Evolutionary conservation across 345 rosid genomes (phyloP), one percentile per base, ranked within the genome.

Genomic region (Carallia brachiata): DNA sequence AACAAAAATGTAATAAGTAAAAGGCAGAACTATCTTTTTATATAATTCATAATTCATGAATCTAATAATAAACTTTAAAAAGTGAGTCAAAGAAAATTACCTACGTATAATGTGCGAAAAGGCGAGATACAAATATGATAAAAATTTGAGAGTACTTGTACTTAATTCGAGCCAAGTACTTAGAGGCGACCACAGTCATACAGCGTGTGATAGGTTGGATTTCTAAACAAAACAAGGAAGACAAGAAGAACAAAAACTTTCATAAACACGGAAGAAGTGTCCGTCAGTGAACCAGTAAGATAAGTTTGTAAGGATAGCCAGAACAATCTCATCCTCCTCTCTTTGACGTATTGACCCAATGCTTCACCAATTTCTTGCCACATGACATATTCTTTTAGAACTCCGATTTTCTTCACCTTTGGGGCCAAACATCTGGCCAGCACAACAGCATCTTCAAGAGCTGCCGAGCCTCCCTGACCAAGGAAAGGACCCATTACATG

Each of bases 401-500:
- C 60, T 19, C 52, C 65, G 52, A 63, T 32, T 6, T 63, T 10
- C 2, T 63, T 32, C 47, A 79, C 5, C 50, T 81, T 78, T 62
- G 4, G 66, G 34, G 86, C 73, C 69, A 80, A 66, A 78, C 85
- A 81, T 55, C 88, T 74, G 40, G 83, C 85, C 5, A 88, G 71
- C 61, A 86, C 88, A 2, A 84, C 67, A 0, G 86, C 85, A 54
- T 86, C 90, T 70, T 86, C 93, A 23, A 83, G 39, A 0, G 80
- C 78, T 0, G 85, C 82, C 0, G 84, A 81, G 61, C 87, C 89
- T 0, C 87, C 90, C 44, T 84, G 89, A 50, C 78, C 87, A 1
- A 84, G 55, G 73, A 82, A 83, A 1, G 86, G 92, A 32, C 80
- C 80, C 93, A 84, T 86, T 7, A 74, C 75, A 17, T 84, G 90